Conservation (phyloP, 306 rosid species). For the Ochetophila trinervis region DNA sequence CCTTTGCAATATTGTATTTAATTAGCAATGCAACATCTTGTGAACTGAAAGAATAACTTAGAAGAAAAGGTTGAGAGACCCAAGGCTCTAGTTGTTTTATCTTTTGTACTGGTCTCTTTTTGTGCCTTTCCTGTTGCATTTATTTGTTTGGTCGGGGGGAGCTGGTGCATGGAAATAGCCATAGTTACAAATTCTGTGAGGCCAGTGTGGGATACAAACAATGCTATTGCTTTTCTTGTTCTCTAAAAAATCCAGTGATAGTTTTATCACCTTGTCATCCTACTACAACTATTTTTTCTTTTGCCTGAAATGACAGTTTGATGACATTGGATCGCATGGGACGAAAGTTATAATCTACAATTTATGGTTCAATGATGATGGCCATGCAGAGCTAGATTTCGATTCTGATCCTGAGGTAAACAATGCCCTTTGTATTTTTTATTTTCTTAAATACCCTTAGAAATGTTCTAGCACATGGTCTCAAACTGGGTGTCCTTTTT, state of each 20-base stretch:
- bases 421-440: conserved; percentile 3
- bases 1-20: too few relatives aligned
- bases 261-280: not conserved
- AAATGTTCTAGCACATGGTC: conserved; percentile 8
- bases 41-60: too few relatives aligned
- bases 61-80: too few relatives aligned
- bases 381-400: conserved; percentile 67
- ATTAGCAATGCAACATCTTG: too few relatives aligned
- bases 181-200: too few relatives aligned
- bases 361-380: conserved; percentile 77
- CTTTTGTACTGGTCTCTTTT: too few relatives aligned
- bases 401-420: conserved; percentile 65
- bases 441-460: conserved; percentile 1
- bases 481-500: conserved; percentile 13
- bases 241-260: not conserved
- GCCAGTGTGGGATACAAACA: too few relatives aligned
- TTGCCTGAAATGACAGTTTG: conserved; percentile 52
- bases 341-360: conserved; percentile 86
- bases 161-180: too few relatives aligned
- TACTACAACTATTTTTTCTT: not conserved
- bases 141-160: too few relatives aligned
- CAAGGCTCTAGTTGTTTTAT: too few relatives aligned
- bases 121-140: too few relatives aligned
- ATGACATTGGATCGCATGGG: conserved; percentile 77
- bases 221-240: too few relatives aligned